Percentiles rank a stretch among this genome's conserved stretches.
phyloP scores from a whole-genome alignment of 768 basidiomycete genomes.

The Termitomyces sp. region DNA sequence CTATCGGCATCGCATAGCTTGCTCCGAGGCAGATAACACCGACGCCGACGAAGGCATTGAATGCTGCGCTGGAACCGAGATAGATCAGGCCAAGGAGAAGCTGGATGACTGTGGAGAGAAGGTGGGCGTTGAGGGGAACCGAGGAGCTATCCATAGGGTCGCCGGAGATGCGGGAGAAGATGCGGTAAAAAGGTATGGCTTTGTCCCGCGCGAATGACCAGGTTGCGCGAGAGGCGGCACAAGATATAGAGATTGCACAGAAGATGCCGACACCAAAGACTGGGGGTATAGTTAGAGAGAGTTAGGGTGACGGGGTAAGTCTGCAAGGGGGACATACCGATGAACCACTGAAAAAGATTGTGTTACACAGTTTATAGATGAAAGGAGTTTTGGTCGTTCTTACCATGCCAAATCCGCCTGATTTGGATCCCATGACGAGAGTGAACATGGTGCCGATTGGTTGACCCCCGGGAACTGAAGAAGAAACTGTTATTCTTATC shows the following conservation, averaged over 20 bases:
- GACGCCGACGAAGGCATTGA: constrained; percentile 67
- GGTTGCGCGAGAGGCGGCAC: constrained; percentile 64
- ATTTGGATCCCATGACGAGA: constrained; percentile 57
- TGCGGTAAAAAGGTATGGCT: too few species aligned
- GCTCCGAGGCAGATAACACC: constrained; percentile 64
- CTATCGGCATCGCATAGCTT: too few species aligned
- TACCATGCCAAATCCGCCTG: too few species aligned
- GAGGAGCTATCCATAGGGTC: constrained; percentile 30
- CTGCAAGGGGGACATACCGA: constrained; percentile 25
- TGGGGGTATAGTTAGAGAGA: constrained; percentile 15
- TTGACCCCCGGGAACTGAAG: constrained; percentile 53
- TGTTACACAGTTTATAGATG: too few species aligned
- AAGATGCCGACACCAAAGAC: constrained; percentile 58
- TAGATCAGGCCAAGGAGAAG: constrained; percentile 60
- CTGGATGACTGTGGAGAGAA: constrained; percentile 57
- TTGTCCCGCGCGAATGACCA: too few species aligned
- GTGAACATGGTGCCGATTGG: constrained; percentile 63
- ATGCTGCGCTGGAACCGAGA: constrained; percentile 59
- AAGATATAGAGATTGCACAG: constrained; percentile 64
- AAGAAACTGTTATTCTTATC: background rate
- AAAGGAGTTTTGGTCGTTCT: constrained; percentile 3
- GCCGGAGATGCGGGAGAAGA: constrained; percentile 39
- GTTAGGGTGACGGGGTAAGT: background rate
- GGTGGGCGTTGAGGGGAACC: constrained; percentile 57
- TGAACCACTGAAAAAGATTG: constrained; percentile 31